These are phyloP conservation scores for Avena atlantica DNA, from an alignment of 176 grass and related monocot genomes.

Conservation along the genomic window DNA sequence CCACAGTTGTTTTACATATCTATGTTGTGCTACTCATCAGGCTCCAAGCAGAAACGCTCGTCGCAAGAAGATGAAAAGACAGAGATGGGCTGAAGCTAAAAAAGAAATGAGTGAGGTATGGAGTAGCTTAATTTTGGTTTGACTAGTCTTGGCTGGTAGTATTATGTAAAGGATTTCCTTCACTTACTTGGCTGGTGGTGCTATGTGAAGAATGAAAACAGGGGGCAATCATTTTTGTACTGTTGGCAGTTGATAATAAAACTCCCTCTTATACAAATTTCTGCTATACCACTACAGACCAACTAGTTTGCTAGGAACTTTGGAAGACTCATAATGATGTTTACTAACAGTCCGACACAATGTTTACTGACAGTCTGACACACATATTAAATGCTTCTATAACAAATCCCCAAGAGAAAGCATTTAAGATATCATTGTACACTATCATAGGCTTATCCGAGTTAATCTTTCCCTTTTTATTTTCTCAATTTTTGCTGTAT, in stretches of 20 bases:
- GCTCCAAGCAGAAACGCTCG: slow-evolving; percentile 14
- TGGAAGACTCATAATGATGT: background rate
- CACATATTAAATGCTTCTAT: background rate
- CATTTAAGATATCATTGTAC: background rate
- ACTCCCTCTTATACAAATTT: background rate
- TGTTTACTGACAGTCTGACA: background rate
- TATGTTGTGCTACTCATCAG: background rate
- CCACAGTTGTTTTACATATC: background rate
- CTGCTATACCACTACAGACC: background rate
- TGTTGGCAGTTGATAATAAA: background rate
- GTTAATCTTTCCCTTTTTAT: slow-evolving; percentile 13
- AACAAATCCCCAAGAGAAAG: background rate
- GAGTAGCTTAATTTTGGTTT: background rate
- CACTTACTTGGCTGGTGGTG: background rate
- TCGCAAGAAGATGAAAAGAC: background rate
- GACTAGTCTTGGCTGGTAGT: background rate
- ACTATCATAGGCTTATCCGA: background rate
- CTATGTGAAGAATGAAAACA: no score
- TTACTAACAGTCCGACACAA: slow-evolving; percentile 1
- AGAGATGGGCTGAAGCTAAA: background rate
- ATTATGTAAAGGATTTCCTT: background rate
- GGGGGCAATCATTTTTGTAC: background rate
- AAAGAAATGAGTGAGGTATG: background rate
- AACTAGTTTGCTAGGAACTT: background rate
- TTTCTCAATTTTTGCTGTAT: background rate